phyloP scores from a whole-genome alignment of 2,329 filamentous ascomycete species.

The Xylogone sp. region DNA sequence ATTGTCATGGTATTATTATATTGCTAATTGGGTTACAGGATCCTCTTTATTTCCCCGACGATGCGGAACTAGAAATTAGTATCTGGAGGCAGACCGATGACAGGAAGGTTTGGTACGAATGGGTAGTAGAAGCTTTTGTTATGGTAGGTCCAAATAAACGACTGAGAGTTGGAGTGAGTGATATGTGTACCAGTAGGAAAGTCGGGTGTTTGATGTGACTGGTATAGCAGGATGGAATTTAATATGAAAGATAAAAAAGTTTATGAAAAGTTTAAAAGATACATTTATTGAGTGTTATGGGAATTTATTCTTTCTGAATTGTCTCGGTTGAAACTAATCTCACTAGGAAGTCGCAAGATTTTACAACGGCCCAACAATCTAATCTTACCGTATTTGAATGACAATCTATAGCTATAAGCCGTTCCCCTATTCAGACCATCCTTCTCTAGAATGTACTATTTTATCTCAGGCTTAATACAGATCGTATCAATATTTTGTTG shows the following conservation, averaged over 20 bases:
- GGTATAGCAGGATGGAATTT: not conserved
- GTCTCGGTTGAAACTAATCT: too few species aligned
- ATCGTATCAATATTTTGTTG: too few species aligned
- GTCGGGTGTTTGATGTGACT: constrained; percentile 68
- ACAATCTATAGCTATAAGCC: too few species aligned
- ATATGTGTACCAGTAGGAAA: constrained; percentile 65
- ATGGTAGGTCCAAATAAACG: constrained; percentile 57
- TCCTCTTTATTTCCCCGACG: constrained; percentile 80
- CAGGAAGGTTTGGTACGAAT: constrained; percentile 97
- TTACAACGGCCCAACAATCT: too few species aligned
- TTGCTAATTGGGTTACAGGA: constrained; percentile 48
- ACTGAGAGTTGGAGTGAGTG: constrained; percentile 63
- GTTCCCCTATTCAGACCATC: too few species aligned
- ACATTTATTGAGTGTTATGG: too few species aligned
- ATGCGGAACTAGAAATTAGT: constrained; percentile 80
- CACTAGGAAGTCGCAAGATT: too few species aligned
- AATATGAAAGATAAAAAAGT: not conserved
- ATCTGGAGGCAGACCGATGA: constrained; percentile 98
- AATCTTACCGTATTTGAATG: too few species aligned
- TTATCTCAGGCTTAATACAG: too few species aligned
- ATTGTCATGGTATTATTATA: not conserved
- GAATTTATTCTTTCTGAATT: too few species aligned
- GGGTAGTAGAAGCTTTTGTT: constrained; percentile 83
- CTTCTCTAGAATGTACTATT: too few species aligned
- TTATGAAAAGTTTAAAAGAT: too few species aligned